Evolutionary conservation across 2,329 filamentous ascomycete species (phyloP), one percentile per base, ranked within the genome.

Genomic region (Pseudocercospora macadamiae): DNA sequence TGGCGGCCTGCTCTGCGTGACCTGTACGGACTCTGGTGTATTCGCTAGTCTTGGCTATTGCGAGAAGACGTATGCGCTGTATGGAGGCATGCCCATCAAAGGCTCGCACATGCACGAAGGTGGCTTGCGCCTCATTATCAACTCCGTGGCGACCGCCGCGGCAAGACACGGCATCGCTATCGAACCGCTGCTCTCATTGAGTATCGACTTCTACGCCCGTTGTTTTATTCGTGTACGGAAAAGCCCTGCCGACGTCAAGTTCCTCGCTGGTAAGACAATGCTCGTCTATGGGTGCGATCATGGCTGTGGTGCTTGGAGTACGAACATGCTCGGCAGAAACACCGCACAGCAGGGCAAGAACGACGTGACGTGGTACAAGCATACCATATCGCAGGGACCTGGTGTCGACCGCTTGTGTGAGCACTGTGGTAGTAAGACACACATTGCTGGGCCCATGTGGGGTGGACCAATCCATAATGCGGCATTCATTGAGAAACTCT

Each of bases 1-100:
- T 67, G 93, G 93, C 1, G 95, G 95, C 3, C 81, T 99, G 36
- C 82, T 99, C 3, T 97, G 93, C 73, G 89, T 99, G 4, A 99
- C 95, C 1, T 99, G 95, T 76, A 99, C 95, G 0, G 95, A 99
- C 74, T 93, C 93, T 8, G 92, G 90, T 8, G 91, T 99, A 2
- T 99, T 93, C 83, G 93, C 93, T 1, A 96, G 93, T 0, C 90
- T 91, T 66, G 91, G 93, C 56, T 99, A 97, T 71, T 87, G 90
- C 1, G 95, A 99, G 74, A 99, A 99, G 79, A 86, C 91, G 2
- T 99, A 88, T 73, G 88, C 93, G 1, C 81, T 96, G n/a, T 99
- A 99, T 70, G 95, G 95, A 3, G 95, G 95, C 30, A 79, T 93
- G 14, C 91, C 95, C 0, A 78, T 93, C 60, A 96, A 96, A 76